Evolutionary conservation across 148 eudicot genomes (phyloP).

Genomic region (Simmondsia chinensis): DNA sequence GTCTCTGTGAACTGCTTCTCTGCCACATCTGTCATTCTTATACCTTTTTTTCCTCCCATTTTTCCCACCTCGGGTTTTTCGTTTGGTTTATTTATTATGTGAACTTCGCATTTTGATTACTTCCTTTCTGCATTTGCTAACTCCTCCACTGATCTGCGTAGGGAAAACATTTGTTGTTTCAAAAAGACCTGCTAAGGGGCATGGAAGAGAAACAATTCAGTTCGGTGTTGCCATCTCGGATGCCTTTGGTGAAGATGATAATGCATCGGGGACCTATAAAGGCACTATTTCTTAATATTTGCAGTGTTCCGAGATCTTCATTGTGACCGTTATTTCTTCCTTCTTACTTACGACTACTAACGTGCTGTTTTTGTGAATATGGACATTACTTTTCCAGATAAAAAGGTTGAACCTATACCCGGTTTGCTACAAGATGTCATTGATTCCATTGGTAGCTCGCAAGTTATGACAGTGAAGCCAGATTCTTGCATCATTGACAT

Average conservation of each 20-base stretch:
- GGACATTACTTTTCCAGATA: constrained; percentile 25
- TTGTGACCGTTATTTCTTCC: no score
- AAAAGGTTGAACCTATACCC: constrained; percentile 48
- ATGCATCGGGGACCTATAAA: constrained; percentile 17
- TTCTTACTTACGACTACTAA: no score
- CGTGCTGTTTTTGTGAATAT: constrained; percentile 9
- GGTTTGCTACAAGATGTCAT: constrained; percentile 33
- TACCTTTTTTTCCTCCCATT: no score
- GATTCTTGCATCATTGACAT: constrained; percentile 50
- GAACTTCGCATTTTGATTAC: no score
- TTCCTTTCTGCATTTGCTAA: neutral
- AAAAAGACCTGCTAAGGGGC: constrained; percentile 54
- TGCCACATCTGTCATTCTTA: no score
- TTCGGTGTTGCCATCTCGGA: constrained; percentile 46
- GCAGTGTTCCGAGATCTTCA: no score
- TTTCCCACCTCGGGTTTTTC: no score
- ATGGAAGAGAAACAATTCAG: constrained; percentile 61
- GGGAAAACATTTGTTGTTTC: constrained; percentile 37
- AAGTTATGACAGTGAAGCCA: constrained; percentile 36
- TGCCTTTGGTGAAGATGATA: constrained; percentile 30
- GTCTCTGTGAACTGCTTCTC: no score
- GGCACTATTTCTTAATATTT: no score
- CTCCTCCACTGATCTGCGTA: constrained; percentile 13
- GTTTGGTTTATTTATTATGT: neutral
- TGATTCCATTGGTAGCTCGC: constrained; percentile 29